phyloP scores from a whole-genome alignment of 805 yeast species.

The Cyberlindnera maclurae region DNA sequence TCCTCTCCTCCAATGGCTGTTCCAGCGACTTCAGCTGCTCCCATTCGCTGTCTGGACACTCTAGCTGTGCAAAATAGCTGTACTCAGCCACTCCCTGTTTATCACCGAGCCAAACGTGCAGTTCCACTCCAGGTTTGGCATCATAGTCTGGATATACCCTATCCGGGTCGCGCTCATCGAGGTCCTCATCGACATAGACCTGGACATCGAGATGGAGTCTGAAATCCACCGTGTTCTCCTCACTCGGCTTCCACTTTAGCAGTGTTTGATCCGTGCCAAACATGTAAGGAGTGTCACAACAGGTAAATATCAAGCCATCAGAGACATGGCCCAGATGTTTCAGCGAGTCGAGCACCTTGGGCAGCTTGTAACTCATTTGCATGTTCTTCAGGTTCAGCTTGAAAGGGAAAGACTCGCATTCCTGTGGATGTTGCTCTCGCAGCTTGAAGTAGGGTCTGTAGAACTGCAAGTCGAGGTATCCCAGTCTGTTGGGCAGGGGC shows the following conservation, averaged over 20 bases:
- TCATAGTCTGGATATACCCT: slow-evolving; percentile 78
- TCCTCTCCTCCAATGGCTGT: slow-evolving; percentile 84
- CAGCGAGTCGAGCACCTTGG: slow-evolving; percentile 65
- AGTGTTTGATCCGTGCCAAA: slow-evolving; percentile 84
- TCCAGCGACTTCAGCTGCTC: slow-evolving; percentile 54
- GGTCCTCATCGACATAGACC: slow-evolving; percentile 50
- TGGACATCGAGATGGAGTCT: slow-evolving; percentile 59
- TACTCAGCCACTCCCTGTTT: slow-evolving; percentile 53
- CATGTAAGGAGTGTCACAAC: slow-evolving; percentile 79
- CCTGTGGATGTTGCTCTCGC: slow-evolving; percentile 63
- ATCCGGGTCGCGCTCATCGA: slow-evolving; percentile 55
- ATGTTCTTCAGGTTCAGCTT: slow-evolving; percentile 80
- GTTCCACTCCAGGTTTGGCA: slow-evolving; percentile 58
- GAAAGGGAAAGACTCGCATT: slow-evolving; percentile 73
- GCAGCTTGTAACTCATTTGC: slow-evolving; percentile 75
- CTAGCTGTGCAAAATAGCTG: slow-evolving; percentile 58
- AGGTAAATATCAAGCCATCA: slow-evolving; percentile 92
- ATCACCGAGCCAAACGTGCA: slow-evolving; percentile 76
- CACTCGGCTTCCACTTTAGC: slow-evolving; percentile 95
- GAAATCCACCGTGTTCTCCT: slow-evolving; percentile 91
- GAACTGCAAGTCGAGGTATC: slow-evolving; percentile 75
- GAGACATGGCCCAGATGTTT: slow-evolving; percentile 76
- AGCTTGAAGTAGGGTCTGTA: slow-evolving; percentile 76
- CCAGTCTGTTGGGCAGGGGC: slow-evolving; percentile 73
- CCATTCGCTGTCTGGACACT: slow-evolving; percentile 72